Evolutionary conservation across 495 filamentous ascomycete genomes (phyloP).

Genomic region (Tetracladium marchalianum): DNA sequence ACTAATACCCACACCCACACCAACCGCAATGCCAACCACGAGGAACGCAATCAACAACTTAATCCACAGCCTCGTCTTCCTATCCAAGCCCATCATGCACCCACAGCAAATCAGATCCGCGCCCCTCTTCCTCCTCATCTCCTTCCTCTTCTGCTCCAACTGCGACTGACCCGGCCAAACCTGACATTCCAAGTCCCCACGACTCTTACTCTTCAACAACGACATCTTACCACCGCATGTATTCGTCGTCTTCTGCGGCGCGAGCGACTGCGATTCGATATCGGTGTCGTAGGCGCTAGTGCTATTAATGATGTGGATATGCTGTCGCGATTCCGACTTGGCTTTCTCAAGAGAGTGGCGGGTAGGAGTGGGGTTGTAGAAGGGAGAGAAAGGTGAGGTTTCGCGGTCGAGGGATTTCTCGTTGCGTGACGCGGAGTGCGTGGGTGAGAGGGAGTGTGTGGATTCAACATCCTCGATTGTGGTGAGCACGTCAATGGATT

Average conservation of each 20-base stretch:
- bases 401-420: constrained; percentile 1
- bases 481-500: constrained; percentile 3
- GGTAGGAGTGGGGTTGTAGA: constrained; percentile 44
- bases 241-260: constrained; percentile 5
- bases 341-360: constrained; percentile 39
- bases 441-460: constrained; percentile 6
- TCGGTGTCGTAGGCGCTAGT: constrained; percentile 25
- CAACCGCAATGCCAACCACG: constrained; percentile 48
- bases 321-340: constrained; percentile 28
- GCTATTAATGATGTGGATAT: constrained; percentile 9
- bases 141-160: constrained; percentile 16
- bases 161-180: constrained; percentile 29
- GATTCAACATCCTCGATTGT: constrained; percentile 17
- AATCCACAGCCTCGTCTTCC: constrained; percentile 37
- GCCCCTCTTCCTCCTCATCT: constrained; percentile 19
- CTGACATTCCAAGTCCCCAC: constrained; percentile 26
- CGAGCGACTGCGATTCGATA: constrained; percentile 22
- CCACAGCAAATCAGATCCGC: constrained; percentile 1
- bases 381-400: constrained; percentile 30
- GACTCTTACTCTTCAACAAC: constrained; percentile 17
- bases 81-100: constrained; percentile 33
- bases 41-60: constrained; percentile 46
- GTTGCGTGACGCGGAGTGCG: background rate
- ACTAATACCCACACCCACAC: constrained; percentile 52
- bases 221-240: constrained; percentile 18